phyloP scores from a whole-genome alignment of 345 rosid species.

The Eucalyptus marginata region DNA sequence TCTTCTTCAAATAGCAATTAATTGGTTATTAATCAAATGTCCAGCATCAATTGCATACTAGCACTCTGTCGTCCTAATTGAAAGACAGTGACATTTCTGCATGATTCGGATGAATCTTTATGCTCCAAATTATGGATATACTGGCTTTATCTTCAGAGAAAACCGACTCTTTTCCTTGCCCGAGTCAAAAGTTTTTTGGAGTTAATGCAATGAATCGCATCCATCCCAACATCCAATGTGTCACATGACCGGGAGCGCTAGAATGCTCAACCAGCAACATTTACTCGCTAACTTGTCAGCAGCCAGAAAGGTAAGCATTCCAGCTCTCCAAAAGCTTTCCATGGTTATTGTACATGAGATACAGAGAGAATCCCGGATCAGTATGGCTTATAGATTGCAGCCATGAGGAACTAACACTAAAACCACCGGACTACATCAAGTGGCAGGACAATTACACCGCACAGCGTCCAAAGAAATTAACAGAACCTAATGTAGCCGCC shows the following conservation, averaged over 20 bases:
- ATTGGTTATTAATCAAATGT: background rate
- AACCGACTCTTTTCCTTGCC: background rate
- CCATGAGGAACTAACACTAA: background rate
- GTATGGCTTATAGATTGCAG: background rate
- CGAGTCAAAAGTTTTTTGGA: background rate
- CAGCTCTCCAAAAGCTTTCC: background rate
- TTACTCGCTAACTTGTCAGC: background rate
- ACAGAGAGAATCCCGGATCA: background rate
- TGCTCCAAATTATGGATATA: background rate
- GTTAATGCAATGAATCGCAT: background rate
- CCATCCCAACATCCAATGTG: background rate
- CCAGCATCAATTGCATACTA: background rate
- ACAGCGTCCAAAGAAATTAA: background rate
- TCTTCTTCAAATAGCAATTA: background rate
- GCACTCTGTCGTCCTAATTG: background rate
- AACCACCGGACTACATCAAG: background rate
- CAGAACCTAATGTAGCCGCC: background rate
- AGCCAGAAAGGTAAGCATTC: background rate
- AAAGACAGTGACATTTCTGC: background rate
- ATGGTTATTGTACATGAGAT: background rate
- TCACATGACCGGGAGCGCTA: background rate
- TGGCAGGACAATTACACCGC: background rate
- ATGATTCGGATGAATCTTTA: background rate
- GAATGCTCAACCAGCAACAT: background rate
- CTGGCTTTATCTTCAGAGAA: background rate